Conservation (phyloP, 78 protist species). For the Ministeria vibrans region DNA sequence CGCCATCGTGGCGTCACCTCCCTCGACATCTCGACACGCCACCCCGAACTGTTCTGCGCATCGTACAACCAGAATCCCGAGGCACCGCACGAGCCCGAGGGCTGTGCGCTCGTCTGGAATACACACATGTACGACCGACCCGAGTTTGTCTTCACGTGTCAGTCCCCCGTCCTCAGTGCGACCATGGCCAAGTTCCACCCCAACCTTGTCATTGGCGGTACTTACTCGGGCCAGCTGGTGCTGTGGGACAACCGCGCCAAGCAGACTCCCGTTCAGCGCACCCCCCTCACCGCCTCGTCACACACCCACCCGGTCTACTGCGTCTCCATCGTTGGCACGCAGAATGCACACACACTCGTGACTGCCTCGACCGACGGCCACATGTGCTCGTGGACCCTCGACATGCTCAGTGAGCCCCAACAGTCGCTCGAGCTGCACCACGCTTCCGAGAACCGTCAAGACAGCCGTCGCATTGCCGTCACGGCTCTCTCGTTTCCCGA, state of each 20-base stretch:
- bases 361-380: slow-evolving; percentile 67
- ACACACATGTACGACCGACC: slow-evolving; percentile 47
- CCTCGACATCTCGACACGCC: not conserved
- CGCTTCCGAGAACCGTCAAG: not conserved
- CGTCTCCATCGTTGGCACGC: slow-evolving; percentile 57
- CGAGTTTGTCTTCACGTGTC: slow-evolving; percentile 53
- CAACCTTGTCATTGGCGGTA: slow-evolving; percentile 63
- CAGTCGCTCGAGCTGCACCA: not conserved
- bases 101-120: slow-evolving; percentile 60
- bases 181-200: slow-evolving; percentile 45
- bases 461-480: not conserved
- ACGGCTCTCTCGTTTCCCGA: slow-evolving; percentile 54
- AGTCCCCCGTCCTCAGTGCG: slow-evolving; percentile 50
- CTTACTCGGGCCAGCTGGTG: slow-evolving; percentile 67
- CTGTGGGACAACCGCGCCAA: slow-evolving; percentile 78
- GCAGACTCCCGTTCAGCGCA: slow-evolving; percentile 63
- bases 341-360: slow-evolving; percentile 66
- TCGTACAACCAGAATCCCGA: slow-evolving; percentile 48
- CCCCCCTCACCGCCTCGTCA: slow-evolving; percentile 47
- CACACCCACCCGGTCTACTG: slow-evolving; percentile 75
- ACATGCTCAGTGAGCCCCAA: slow-evolving; percentile 57
- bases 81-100: slow-evolving; percentile 61
- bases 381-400: slow-evolving; percentile 70
- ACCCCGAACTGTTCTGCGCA: slow-evolving; percentile 54
- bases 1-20: slow-evolving; percentile 44